Conservation (phyloP, 2,329 filamentous ascomycete species). For the Myriosclerotinia duriaeana region DNA sequence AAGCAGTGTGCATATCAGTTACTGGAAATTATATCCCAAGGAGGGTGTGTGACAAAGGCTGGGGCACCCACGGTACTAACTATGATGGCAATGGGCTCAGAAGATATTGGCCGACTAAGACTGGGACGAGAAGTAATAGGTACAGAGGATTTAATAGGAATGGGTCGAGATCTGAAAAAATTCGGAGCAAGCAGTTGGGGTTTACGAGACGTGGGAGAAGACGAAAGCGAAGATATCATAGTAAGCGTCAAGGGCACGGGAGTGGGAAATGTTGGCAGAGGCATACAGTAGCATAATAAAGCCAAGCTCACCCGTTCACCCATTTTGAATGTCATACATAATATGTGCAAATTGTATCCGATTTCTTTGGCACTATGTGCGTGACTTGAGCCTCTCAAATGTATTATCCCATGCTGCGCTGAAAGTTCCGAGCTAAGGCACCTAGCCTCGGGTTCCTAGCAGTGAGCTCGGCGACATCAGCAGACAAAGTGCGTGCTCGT, state of each 20-base stretch:
- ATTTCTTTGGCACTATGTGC: slow-evolving; percentile 1
- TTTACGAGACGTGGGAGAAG: slow-evolving; percentile 69
- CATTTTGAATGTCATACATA: background rate
- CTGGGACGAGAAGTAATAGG: slow-evolving; percentile 80
- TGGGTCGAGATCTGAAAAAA: slow-evolving; percentile 81
- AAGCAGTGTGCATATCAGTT: slow-evolving; percentile 85
- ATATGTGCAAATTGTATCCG: background rate
- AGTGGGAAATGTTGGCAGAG: slow-evolving; percentile 91
- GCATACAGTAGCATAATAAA: slow-evolving; percentile 60
- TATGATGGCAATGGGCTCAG: slow-evolving; percentile 96
- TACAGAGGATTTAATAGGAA: slow-evolving; percentile 73
- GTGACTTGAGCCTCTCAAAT: slow-evolving; percentile 17
- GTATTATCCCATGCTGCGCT: slow-evolving; percentile 31
- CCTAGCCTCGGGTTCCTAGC: slow-evolving; percentile 35
- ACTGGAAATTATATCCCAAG: slow-evolving; percentile 76
- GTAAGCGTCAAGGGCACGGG: slow-evolving; percentile 90
- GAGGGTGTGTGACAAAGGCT: slow-evolving; percentile 74
- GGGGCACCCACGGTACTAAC: slow-evolving; percentile 75
- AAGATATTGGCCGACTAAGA: slow-evolving; percentile 86
- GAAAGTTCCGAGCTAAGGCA: slow-evolving; percentile 34
- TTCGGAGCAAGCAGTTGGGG: slow-evolving; percentile 94
- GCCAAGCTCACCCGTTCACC: background rate
- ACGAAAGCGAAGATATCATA: slow-evolving; percentile 66
- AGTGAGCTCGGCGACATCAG: slow-evolving; percentile 34
- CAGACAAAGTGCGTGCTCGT: slow-evolving; percentile 37